Base-by-base conservation (phyloP, 2,329 filamentous ascomycete species). In the Dactylonectria estremocensis region DNA sequence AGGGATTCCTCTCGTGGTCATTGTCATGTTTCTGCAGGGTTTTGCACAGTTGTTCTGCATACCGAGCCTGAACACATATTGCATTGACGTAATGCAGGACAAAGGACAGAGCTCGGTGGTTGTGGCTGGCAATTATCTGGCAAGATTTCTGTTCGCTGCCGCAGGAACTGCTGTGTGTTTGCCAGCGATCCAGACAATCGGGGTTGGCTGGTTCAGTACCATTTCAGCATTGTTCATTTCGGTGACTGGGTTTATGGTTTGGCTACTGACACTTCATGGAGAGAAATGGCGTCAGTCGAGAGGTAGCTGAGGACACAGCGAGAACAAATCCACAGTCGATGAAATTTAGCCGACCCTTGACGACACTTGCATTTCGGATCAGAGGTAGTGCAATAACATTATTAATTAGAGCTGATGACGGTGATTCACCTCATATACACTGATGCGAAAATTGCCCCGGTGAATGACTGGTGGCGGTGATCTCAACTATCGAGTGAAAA, bases 191-290 rank as follows among this genome's bases (percentile, higher is more conserved):
- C 83, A 93, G 67, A 82, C 79, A 18, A 91, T 95, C 62, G 93
- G 93, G 3, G 90, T 95, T 0, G 93, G 93, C 0, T 94, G 92
- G 91, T 94, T 93, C 77, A 90, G 86, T 45, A 93, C 92, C 0
- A 90, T 93, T 20, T 74, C 70, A 2, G 67, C 62, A 2, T 31
- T 71, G 10, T 74, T 72, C 33, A 71, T 74, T 11, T 68, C 68
- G 5, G 55, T 56, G 20, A 69, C 66, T 5, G 68, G 66, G 7
- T 66, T 55, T 7, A 54, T 73, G 53, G 58, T 69, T 1, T 73
- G 68, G 69, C 28, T 69, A 11, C 50, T 72, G 24, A 66, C 67
- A 2, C 54, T 45, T 20, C 40, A 69, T 20, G 71, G 71, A 16
- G 71, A 73, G 40, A 64, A 54, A 20, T 72, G 71, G 71, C 68